Percentiles rank a stretch among this genome's conserved stretches.
These are phyloP conservation scores for Pestalotiopsis sp. DNA, from an alignment of 2,329 filamentous ascomycete species.

Conservation along the genomic window DNA sequence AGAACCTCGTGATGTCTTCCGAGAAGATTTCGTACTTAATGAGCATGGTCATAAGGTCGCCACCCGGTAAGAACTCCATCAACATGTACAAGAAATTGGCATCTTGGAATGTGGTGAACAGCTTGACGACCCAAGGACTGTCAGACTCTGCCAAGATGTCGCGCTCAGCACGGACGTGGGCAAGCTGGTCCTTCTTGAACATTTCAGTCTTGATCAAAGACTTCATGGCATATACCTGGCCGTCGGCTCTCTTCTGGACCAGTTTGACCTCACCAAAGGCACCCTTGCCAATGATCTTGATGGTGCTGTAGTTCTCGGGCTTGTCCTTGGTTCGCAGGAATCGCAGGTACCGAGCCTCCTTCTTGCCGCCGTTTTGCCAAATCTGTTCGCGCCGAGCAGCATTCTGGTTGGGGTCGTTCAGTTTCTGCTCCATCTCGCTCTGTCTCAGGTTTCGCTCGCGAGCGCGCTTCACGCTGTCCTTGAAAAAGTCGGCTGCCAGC, in stretches of 20 bases:
- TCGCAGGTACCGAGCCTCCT: constrained; percentile 89
- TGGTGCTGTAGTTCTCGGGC: constrained; percentile 90
- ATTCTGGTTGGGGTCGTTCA: constrained; percentile 74
- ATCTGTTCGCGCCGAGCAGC: constrained; percentile 80
- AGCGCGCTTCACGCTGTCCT: constrained; percentile 95
- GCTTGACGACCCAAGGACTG: constrained; percentile 98
- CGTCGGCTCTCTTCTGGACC: constrained; percentile 93
- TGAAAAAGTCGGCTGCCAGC: constrained; percentile 89
- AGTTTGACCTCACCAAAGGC: constrained; percentile 98
- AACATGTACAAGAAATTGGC: constrained; percentile 96
- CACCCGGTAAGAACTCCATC: constrained; percentile 98
- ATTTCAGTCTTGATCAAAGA: constrained; percentile 98
- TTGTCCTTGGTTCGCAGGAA: constrained; percentile 92
- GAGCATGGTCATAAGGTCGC: constrained; percentile 99
- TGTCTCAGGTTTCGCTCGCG: constrained; percentile 94
- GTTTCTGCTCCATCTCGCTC: constrained; percentile 84
- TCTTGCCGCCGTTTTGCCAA: constrained; percentile 79
- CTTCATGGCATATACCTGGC: constrained; percentile 98
- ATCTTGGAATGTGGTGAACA: constrained; percentile 98
- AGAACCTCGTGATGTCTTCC: constrained; percentile 97
- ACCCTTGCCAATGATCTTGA: constrained; percentile 99
- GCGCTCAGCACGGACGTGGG: constrained; percentile 94
- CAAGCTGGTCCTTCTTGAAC: constrained; percentile 99
- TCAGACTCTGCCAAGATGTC: constrained; percentile 99
- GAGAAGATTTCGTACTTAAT: constrained; percentile 99